Evolutionary conservation across 257 asterid species (phyloP), one percentile per base, ranked within the genome.

Genomic region (Ilex asprella): DNA sequence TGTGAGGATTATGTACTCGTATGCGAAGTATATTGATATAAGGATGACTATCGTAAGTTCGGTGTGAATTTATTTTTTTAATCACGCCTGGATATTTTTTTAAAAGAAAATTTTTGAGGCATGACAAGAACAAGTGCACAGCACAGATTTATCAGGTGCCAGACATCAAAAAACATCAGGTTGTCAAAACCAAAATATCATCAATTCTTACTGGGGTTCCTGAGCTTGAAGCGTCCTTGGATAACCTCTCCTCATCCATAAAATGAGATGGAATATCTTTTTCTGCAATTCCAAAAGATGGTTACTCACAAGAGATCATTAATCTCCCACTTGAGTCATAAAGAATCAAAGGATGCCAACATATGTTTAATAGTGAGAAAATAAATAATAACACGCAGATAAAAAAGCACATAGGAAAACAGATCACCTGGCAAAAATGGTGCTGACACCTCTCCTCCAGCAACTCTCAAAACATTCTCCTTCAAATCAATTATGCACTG

Each of bases 401-500:
- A 72, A 66, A 32, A 60, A 67, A 21, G 16, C 49, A 56, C 51
- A 55, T 49, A 47, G 35, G 47, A 47, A 16, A 71, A 61, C 31
- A 58, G 54, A 21, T 57, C 62, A 93, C 97, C 97, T 60, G 86
- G 87, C 64, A 89, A 72, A 81, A 93, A 93, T 56, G 99, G 95
- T 67, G 82, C 97, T 2, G 97, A 85, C 66, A 85, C 96, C 75
- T 89, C 97, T 62, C 97, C 97, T 70, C 99, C 97, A 67, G 96
- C 96, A 61, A 93, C 97, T 82, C 99, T 86, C 84, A 93, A 55
- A 47, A 93, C 95, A 75, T 82, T 93, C 8, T 93, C 96, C 81
- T 89, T 93, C 62, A 93, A 85, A 78, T 93, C 99, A 75, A 93
- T 93, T 69, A 75, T 85, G 78, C 97, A 93, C 99, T 89, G 81